Conservation (phyloP, 2,329 filamentous ascomycete genomes). For the Neofusicoccum ribis region DNA sequence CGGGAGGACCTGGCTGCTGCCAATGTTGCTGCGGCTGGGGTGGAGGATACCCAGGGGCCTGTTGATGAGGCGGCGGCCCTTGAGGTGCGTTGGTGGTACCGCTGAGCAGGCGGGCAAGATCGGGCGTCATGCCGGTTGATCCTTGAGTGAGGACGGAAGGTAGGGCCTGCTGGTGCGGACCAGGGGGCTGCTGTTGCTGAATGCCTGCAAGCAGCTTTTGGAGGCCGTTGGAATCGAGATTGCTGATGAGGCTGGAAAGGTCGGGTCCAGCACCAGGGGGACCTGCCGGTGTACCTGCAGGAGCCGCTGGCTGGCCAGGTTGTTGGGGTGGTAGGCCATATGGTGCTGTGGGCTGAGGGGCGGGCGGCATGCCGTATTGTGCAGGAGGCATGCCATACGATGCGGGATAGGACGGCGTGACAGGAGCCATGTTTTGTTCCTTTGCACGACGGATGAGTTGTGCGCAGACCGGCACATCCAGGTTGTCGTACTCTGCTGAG, state of each 20-base stretch:
- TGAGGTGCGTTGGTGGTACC: slow-evolving; percentile 26
- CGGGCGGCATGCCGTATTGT: slow-evolving; percentile 28
- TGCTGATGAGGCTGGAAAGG: slow-evolving; percentile 65
- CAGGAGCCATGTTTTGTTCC: slow-evolving; percentile 37
- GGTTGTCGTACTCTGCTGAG: slow-evolving; percentile 70
- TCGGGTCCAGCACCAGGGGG: slow-evolving; percentile 44
- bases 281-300: slow-evolving; percentile 20
- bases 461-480: slow-evolving; percentile 75
- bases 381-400: slow-evolving; percentile 30
- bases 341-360: slow-evolving; percentile 29
- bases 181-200: slow-evolving; percentile 43
- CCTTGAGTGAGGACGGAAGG: slow-evolving; percentile 14
- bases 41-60: slow-evolving; percentile 24
- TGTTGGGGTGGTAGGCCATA: slow-evolving; percentile 37
- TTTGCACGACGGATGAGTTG: slow-evolving; percentile 78
- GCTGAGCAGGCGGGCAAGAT: slow-evolving; percentile 42
- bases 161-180: slow-evolving; percentile 30
- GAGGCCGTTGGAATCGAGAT: slow-evolving; percentile 68
- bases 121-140: slow-evolving; percentile 29
- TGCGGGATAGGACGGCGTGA: slow-evolving; percentile 31
- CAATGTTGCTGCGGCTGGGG: slow-evolving; percentile 31
- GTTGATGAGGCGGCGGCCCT: slow-evolving; percentile 24
- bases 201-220: slow-evolving; percentile 63
- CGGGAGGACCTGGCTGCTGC: slow-evolving; percentile 26
- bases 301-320: slow-evolving; percentile 22